Conservation (phyloP, 1,284 basidiomycete genomes). For the Leccinum pachyderme region DNA sequence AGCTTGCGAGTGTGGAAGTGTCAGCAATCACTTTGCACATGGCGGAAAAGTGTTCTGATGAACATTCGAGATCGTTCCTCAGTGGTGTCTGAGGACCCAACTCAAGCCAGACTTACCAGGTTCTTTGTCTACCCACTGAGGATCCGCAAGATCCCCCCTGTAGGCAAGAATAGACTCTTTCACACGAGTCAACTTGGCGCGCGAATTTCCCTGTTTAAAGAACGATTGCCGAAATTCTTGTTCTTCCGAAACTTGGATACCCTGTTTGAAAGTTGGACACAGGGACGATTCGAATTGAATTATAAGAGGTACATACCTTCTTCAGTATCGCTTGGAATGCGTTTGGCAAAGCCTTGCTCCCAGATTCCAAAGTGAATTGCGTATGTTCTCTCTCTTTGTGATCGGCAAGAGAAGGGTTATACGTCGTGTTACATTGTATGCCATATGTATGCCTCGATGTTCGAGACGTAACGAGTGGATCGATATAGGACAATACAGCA, state of each 20-base stretch:
- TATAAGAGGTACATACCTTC: conserved; percentile 7
- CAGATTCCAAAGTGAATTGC: conserved; percentile 10
- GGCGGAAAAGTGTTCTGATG: conserved; percentile 12
- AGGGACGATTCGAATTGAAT: no score
- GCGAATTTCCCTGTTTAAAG: neutral
- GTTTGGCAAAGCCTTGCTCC: conserved; percentile 19
- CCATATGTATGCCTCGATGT: conserved; percentile 46
- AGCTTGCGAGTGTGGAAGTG: neutral
- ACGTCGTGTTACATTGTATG: conserved; percentile 24
- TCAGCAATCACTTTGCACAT: conserved; percentile 20
- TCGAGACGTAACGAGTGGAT: conserved; percentile 46
- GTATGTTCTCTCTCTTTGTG: conserved; percentile 32
- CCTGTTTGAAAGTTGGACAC: conserved; percentile 17
- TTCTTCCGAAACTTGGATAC: conserved; percentile 30
- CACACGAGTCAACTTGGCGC: neutral
- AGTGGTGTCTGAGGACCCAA: neutral
- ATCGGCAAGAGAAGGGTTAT: conserved; percentile 29
- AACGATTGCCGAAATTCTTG: conserved; percentile 29
- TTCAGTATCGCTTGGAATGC: conserved; percentile 30
- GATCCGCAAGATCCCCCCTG: conserved; percentile 6
- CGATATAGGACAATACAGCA: conserved; percentile 48
- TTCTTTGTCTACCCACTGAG: conserved; percentile 22
- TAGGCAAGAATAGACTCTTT: conserved; percentile 13
- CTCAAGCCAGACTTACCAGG: conserved; percentile 3
- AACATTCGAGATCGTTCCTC: neutral